Conservation (phyloP, 2,329 filamentous ascomycete species). For the Arthroderma uncinatum region DNA sequence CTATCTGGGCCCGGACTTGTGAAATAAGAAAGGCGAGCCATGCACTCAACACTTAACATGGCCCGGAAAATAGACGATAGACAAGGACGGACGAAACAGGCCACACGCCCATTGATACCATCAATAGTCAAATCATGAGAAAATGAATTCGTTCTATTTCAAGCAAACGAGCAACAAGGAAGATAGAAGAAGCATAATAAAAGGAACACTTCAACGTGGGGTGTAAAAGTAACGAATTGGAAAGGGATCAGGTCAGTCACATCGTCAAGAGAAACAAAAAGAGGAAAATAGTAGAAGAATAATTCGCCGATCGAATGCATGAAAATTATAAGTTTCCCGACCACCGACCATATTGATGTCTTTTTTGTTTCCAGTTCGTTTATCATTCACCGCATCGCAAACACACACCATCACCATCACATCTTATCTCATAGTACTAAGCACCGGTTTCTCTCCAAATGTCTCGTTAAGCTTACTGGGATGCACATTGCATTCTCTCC, state of each 20-base stretch:
- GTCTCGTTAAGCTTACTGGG: constrained; percentile 31
- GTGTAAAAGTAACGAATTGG: background rate
- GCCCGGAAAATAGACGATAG: too few relatives aligned
- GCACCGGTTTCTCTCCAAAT: background rate
- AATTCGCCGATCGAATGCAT: constrained; percentile 6
- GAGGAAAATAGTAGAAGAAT: background rate
- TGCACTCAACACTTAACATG: too few relatives aligned
- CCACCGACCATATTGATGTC: constrained; percentile 5
- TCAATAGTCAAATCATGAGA: too few relatives aligned
- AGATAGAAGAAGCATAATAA: background rate
- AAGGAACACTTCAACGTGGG: background rate
- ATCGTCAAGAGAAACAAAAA: constrained; percentile 4
- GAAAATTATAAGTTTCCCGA: constrained; percentile 5
- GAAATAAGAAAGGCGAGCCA: too few relatives aligned
- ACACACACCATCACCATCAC: background rate
- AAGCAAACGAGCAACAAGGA: background rate
- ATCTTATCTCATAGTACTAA: background rate
- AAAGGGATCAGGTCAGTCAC: constrained; percentile 3
- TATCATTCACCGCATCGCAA: constrained; percentile 3
- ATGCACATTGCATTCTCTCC: constrained; percentile 43
- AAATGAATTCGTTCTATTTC: constrained; percentile 5
- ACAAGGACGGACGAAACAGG: too few relatives aligned
- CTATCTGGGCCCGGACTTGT: too few relatives aligned
- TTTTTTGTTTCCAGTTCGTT: constrained; percentile 4
- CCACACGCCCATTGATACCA: too few relatives aligned